phyloP scores from a whole-genome alignment of 1,284 basidiomycete genomes.

The Moniliophthora roreri region DNA sequence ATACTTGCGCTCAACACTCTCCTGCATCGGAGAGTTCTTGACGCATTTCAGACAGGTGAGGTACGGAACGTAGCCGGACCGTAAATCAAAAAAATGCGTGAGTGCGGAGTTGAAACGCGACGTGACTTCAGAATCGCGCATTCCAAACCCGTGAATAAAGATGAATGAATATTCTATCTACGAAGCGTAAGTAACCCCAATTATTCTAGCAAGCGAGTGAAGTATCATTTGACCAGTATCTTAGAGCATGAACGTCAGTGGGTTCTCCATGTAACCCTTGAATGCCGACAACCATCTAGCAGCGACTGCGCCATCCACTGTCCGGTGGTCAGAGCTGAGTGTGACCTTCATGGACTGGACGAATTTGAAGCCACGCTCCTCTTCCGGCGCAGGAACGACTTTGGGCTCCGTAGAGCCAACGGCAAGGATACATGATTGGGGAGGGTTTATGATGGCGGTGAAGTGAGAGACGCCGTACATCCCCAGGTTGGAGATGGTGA shows the following conservation, averaged over 20 bases:
- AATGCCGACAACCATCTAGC: slow-evolving; percentile 92
- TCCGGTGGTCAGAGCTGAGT: slow-evolving; percentile 93
- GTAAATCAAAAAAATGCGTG: no score
- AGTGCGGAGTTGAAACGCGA: no score
- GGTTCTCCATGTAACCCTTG: slow-evolving; percentile 97
- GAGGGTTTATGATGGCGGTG: slow-evolving; percentile 99
- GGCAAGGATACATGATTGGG: slow-evolving; percentile 97
- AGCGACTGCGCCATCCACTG: slow-evolving; percentile 91
- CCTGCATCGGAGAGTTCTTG: no score
- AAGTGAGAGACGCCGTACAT: slow-evolving; percentile 97
- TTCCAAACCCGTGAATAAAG: not conserved
- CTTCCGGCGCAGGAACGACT: slow-evolving; percentile 85
- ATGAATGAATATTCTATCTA: not conserved
- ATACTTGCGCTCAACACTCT: no score
- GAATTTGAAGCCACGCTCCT: slow-evolving; percentile 92
- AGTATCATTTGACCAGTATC: slow-evolving; percentile 6
- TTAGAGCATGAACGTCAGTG: slow-evolving; percentile 90
- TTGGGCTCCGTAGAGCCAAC: slow-evolving; percentile 88
- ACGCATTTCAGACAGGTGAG: no score
- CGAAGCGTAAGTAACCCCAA: slow-evolving; percentile 3
- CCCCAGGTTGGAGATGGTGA: slow-evolving; percentile 99
- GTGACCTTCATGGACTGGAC: slow-evolving; percentile 96
- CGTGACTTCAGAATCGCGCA: not conserved
- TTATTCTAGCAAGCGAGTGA: slow-evolving; percentile 1
- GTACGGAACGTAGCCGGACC: no score